phyloP scores from a whole-genome alignment of 441 rosid genomes.

The Syzygium malaccense region DNA sequence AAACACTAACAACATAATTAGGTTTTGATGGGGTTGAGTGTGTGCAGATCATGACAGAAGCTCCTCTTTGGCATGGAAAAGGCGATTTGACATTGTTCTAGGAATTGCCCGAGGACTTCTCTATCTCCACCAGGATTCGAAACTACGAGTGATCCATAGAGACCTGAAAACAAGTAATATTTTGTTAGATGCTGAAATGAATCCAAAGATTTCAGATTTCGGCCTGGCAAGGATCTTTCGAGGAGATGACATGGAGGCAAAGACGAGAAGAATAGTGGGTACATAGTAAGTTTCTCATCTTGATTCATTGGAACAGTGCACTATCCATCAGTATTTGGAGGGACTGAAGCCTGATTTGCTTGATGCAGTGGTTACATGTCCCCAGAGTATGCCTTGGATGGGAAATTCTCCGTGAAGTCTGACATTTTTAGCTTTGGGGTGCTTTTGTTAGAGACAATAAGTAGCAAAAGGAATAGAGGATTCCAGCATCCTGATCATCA shows the following conservation, averaged over 20 bases:
- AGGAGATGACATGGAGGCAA: neutral
- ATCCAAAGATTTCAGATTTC: neutral
- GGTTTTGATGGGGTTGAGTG: neutral
- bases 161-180: neutral
- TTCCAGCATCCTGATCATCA: neutral
- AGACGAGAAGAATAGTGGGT: neutral
- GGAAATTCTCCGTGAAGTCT: neutral
- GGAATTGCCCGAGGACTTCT: neutral
- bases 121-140: neutral
- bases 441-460: neutral
- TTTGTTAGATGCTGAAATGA: neutral
- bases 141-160: neutral
- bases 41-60: neutral
- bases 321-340: neutral
- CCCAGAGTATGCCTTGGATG: neutral
- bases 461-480: neutral
- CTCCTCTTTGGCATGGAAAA: neutral
- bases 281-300: neutral
- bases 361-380: neutral
- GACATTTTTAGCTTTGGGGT: neutral
- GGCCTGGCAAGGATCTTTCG: neutral
- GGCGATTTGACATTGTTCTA: neutral
- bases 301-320: neutral
- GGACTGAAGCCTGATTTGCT: neutral
- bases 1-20: neutral